Conservation (phyloP, 2,329 filamentous ascomycete species). For the Cryphonectria japonica region DNA sequence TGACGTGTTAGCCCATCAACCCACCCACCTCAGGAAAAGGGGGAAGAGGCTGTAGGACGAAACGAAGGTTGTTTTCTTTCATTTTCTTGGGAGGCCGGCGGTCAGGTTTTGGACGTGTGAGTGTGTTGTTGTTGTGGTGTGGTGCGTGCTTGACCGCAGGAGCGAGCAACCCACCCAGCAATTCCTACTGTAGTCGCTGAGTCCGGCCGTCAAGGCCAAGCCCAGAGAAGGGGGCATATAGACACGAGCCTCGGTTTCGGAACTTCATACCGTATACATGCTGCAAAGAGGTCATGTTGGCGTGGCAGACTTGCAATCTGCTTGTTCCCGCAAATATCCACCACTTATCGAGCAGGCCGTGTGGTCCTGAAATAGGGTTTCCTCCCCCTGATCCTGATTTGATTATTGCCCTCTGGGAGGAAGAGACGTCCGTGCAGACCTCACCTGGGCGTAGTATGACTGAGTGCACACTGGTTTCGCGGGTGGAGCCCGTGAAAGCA, state of each 20-base stretch:
- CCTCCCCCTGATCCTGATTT: conserved; percentile 5
- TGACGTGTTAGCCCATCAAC: conserved; percentile 12
- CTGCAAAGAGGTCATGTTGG: neutral
- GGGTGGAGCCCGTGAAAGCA: conserved; percentile 10
- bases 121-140: neutral
- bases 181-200: neutral
- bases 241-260: neutral
- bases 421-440: neutral
- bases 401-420: neutral
- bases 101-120: neutral
- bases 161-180: neutral
- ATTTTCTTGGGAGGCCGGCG: neutral
- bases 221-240: neutral
- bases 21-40: neutral
- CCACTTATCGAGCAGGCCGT: neutral
- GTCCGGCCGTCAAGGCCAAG: conserved; percentile 1
- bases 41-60: neutral
- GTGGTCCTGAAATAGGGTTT: conserved; percentile 6
- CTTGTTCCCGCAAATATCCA: conserved; percentile 5
- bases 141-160: conserved; percentile 2
- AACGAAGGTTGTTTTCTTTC: neutral
- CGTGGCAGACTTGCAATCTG: neutral
- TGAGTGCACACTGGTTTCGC: neutral
- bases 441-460: neutral
- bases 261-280: neutral